Percentiles rank a stretch among this genome's conserved stretches.
Evolutionary conservation across 2,329 filamentous ascomycete genomes (phyloP).

Genomic region (Clonostachys sp.): DNA sequence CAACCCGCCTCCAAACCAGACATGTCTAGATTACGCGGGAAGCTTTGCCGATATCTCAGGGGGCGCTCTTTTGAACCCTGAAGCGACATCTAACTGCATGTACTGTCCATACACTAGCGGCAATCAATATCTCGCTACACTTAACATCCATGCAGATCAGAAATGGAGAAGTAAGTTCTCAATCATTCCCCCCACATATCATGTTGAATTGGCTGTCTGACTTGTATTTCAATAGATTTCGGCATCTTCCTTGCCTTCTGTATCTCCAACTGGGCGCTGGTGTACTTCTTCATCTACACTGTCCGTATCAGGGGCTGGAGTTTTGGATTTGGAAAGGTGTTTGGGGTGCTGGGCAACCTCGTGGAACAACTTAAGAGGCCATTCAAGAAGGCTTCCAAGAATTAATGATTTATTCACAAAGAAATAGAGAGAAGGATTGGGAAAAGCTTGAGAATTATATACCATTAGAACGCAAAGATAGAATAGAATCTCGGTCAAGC

Average conservation of each 20-base stretch:
- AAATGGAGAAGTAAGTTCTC: conserved; percentile 59
- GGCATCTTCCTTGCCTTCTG: conserved; percentile 70
- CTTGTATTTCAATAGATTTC: conserved; percentile 34
- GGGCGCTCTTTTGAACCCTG: conserved; percentile 61
- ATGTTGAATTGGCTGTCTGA: not conserved
- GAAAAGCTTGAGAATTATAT: too few species aligned
- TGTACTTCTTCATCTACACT: conserved; percentile 75
- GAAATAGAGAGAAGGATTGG: too few species aligned
- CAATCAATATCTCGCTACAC: conserved; percentile 58
- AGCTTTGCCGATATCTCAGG: conserved; percentile 44
- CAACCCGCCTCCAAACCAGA: conserved; percentile 58
- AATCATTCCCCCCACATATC: not conserved
- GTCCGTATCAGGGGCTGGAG: conserved; percentile 66
- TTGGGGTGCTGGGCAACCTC: conserved; percentile 18
- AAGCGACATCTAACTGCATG: conserved; percentile 54
- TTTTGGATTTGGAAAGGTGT: conserved; percentile 61
- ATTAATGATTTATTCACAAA: too few species aligned
- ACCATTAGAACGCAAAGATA: too few species aligned
- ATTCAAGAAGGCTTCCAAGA: not conserved
- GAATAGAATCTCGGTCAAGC: too few species aligned
- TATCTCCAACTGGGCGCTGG: conserved; percentile 64
- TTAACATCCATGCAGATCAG: conserved; percentile 44
- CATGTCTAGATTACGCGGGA: conserved; percentile 61
- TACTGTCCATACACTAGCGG: conserved; percentile 61
- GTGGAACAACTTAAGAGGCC: conserved; percentile 3